phyloP scores from a whole-genome alignment of 2,329 filamentous ascomycete genomes.

The Sclerotinia glacialis region DNA sequence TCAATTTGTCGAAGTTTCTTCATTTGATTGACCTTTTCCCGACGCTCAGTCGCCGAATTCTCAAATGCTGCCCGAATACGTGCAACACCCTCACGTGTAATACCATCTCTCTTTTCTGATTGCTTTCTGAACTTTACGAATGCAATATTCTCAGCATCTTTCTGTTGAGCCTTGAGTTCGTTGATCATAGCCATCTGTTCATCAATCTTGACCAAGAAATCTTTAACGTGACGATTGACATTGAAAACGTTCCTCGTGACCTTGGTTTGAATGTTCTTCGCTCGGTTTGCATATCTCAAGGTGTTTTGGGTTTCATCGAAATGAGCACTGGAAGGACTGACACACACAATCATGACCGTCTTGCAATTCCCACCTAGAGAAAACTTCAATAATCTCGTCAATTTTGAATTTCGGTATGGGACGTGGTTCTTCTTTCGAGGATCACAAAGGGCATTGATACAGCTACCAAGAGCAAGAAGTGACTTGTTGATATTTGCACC shows the following conservation, averaged over 20 bases:
- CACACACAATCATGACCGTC: conserved; percentile 99
- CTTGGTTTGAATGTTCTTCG: conserved; percentile 99
- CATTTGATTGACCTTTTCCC: conserved; percentile 75
- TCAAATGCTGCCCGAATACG: conserved; percentile 83
- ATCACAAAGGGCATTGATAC: conserved; percentile 97
- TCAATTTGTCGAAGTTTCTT: conserved; percentile 80
- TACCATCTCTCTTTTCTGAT: conserved; percentile 74
- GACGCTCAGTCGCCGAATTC: conserved; percentile 71
- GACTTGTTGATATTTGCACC: conserved; percentile 99
- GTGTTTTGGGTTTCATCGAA: conserved; percentile 99
- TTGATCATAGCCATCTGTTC: conserved; percentile 98
- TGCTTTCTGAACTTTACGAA: conserved; percentile 91
- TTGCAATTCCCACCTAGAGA: conserved; percentile 97
- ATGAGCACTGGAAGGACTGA: conserved; percentile 92
- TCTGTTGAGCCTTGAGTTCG: conserved; percentile 88
- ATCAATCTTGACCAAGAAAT: conserved; percentile 98
- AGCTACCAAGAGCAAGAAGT: conserved; percentile 86
- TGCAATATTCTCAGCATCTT: conserved; percentile 77
- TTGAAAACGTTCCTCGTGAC: conserved; percentile 99
- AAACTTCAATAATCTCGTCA: conserved; percentile 93
- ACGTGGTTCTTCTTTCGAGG: conserved; percentile 88
- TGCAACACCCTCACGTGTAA: conserved; percentile 73
- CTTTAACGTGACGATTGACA: conserved; percentile 97
- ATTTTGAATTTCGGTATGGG: conserved; percentile 95
- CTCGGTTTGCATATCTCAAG: conserved; percentile 91